Conservation (phyloP, 1,284 basidiomycete species). For the Meira miltonrushii region DNA sequence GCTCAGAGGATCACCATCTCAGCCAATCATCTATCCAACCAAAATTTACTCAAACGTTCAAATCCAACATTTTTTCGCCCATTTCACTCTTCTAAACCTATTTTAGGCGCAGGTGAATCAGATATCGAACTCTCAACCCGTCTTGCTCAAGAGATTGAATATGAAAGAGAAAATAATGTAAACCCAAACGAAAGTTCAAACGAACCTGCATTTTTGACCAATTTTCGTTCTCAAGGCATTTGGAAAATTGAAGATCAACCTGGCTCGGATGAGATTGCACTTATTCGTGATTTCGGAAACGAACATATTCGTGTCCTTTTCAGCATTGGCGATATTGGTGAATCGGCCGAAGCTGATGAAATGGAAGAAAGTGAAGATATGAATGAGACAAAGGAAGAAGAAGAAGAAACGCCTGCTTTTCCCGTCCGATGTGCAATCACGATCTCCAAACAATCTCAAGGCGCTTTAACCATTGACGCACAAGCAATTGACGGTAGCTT, state of each 20-base stretch:
- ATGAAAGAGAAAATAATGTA: conserved; percentile 63
- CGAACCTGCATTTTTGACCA: conserved; percentile 69
- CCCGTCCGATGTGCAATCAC: conserved; percentile 73
- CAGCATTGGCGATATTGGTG: conserved; percentile 46
- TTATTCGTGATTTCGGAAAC: conserved; percentile 81
- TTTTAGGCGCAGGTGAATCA: conserved; percentile 55
- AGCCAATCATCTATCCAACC: too few relatives aligned
- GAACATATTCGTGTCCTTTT: conserved; percentile 59
- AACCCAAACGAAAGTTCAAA: conserved; percentile 2
- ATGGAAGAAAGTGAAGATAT: conserved; percentile 53
- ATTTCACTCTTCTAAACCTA: neutral
- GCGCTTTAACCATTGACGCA: conserved; percentile 47
- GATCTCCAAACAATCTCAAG: conserved; percentile 64
- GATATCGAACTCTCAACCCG: conserved; percentile 71
- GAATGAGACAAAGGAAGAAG: conserved; percentile 28
- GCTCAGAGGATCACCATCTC: too few relatives aligned
- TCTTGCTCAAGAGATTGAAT: conserved; percentile 75
- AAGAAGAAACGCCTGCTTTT: conserved; percentile 51
- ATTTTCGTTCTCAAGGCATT: conserved; percentile 68
- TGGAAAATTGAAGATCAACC: conserved; percentile 73
- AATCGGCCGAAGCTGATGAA: conserved; percentile 48
- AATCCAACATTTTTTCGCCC: neutral
- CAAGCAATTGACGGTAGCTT: conserved; percentile 66
- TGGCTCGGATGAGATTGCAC: conserved; percentile 75
- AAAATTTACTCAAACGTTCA: too few relatives aligned